Conservation (phyloP, 2,329 filamentous ascomycete species). For the Myotisia sp. region DNA sequence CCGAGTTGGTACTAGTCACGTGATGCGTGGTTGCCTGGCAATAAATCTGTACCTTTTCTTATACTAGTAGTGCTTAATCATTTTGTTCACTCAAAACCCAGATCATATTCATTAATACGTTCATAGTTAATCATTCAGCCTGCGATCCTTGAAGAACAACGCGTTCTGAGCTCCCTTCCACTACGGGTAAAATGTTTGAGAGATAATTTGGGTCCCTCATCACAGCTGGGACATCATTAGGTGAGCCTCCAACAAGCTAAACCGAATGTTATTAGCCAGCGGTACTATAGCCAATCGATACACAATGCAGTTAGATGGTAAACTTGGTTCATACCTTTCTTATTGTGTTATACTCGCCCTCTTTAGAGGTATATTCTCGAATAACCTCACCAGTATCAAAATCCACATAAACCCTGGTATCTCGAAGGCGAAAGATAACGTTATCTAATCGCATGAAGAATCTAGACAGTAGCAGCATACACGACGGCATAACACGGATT, state of each 20-base stretch:
- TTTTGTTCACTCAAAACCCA: too few species aligned
- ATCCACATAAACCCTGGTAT: slow-evolving; percentile 85
- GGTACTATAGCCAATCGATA: too few species aligned
- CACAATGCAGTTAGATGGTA: too few species aligned
- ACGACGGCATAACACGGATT: slow-evolving; percentile 77
- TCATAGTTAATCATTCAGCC: too few species aligned
- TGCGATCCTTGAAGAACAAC: slow-evolving; percentile 9
- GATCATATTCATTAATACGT: neutral
- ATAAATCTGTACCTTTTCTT: too few species aligned
- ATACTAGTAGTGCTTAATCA: too few species aligned
- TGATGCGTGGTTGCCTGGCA: too few species aligned
- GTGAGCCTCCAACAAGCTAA: slow-evolving; percentile 39
- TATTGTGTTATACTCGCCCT: slow-evolving; percentile 64
- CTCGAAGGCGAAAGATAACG: slow-evolving; percentile 72
- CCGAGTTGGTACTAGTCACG: too few species aligned
- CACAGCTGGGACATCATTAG: slow-evolving; percentile 61
- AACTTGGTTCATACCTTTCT: slow-evolving; percentile 42
- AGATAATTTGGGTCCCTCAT: slow-evolving; percentile 70
- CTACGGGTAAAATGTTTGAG: slow-evolving; percentile 52
- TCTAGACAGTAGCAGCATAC: slow-evolving; percentile 69
- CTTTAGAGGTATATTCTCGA: slow-evolving; percentile 78
- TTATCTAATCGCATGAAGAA: slow-evolving; percentile 90
- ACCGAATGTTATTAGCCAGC: too few species aligned
- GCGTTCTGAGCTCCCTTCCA: slow-evolving; percentile 52
- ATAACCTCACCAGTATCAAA: slow-evolving; percentile 67